Evolutionary conservation across 768 basidiomycete genomes (phyloP).

Genomic region (Serendipita sp.): DNA sequence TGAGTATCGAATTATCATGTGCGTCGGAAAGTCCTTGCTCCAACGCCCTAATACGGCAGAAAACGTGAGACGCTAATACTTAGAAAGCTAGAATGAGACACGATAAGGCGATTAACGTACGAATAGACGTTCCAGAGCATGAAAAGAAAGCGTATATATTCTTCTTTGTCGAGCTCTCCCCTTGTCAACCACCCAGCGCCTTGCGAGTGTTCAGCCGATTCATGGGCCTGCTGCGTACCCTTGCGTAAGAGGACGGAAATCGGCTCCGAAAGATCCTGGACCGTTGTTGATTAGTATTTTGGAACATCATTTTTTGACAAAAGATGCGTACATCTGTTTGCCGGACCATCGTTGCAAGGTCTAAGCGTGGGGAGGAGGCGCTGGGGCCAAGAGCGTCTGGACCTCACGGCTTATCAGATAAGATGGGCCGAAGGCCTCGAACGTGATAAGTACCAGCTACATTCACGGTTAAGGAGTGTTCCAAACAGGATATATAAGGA

Average conservation of each 20-base stretch:
- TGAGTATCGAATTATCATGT: slow-evolving; percentile 43
- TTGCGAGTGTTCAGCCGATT: slow-evolving; percentile 37
- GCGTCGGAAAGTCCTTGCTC: slow-evolving; percentile 44
- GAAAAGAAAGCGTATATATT: slow-evolving; percentile 58
- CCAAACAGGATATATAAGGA: not conserved
- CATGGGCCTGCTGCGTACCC: slow-evolving; percentile 35
- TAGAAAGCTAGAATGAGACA: not conserved
- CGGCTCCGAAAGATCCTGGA: slow-evolving; percentile 18
- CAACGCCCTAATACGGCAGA: slow-evolving; percentile 31
- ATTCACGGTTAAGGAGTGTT: too few species aligned
- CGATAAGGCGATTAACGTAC: slow-evolving; percentile 27
- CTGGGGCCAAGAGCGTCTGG: not conserved
- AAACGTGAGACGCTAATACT: not conserved
- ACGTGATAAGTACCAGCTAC: too few species aligned
- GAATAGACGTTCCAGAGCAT: slow-evolving; percentile 68
- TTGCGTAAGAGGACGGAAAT: slow-evolving; percentile 26
- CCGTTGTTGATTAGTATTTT: not conserved
- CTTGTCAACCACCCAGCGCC: slow-evolving; percentile 42
- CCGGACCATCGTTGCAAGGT: not conserved
- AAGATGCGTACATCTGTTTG: too few species aligned
- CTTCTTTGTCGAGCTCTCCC: slow-evolving; percentile 42
- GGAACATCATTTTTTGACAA: too few species aligned
- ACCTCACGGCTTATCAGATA: not conserved
- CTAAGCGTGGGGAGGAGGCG: not conserved
- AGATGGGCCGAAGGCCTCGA: too few species aligned